Base-by-base conservation (phyloP, 768 basidiomycete species). In the Termitomyces sp. region DNA sequence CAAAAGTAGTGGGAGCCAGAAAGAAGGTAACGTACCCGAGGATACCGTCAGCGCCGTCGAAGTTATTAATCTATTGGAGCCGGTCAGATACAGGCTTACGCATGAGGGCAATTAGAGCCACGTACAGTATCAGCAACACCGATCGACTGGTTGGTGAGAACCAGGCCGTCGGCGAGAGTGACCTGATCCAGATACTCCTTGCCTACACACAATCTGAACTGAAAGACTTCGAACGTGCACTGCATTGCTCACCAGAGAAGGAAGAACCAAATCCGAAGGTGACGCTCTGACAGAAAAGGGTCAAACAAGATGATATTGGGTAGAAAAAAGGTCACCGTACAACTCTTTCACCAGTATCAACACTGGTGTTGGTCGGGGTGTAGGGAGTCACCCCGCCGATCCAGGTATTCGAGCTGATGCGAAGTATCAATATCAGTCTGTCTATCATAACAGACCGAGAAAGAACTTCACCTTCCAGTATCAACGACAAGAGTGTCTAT, bases 341-440 rank as follows among this genome's bases (percentile, higher is more conserved):
- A 63, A 89, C 83, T 42, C 65, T 33, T 59, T 84, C 63, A 0
- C 68, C 66, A 16, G 85, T 87, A 62, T 76, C 57, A 5, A 36
- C 66, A 56, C 83, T 86, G 32, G 85, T 82, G 59, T 75, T 76
- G 7, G 88, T 88, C 61, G 60, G 59, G 16, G 65, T 67, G 66
- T 85, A 44, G 8, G n/a, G 8, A n/a, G 67, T 74, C 9, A 22
- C 63, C 22, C 87, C 85, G 24, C 87, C 87, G 48, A 89, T 75
- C 87, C 88, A 89, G 32, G 87, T 88, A 74, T 88, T 88, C 16
- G 87, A 87, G 71, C 84, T 86, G 38, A 39, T 7, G 9, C 2
- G 8, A 40, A 22, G 22, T 16, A 24, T 7, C 44, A 5, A 48
- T 22, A 7, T 6, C 33, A 39, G 13, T 16, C 5, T 13, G 28